A percentile compares a stretch with the other conserved stretches of the same genome.
Conservation (phyloP, 2,329 filamentous ascomycete genomes). For the Alternaria novae-zelandiae region DNA sequence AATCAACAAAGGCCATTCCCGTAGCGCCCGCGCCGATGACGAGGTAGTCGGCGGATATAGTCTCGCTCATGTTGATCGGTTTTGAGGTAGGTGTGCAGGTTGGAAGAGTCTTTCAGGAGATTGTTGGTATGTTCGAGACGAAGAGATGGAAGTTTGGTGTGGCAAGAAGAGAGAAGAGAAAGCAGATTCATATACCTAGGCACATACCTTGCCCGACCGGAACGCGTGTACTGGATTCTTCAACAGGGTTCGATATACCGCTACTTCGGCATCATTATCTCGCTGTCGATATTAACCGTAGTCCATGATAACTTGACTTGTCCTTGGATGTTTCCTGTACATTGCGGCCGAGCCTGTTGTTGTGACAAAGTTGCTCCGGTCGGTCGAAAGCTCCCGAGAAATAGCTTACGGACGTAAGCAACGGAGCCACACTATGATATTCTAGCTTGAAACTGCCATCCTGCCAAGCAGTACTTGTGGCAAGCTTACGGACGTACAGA, state of each 20-base stretch:
- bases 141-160: not conserved
- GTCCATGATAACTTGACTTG: not conserved
- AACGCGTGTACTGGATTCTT: not conserved
- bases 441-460: not conserved
- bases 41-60: not conserved
- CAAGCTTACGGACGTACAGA: not conserved
- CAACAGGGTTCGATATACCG: not conserved
- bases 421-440: not conserved
- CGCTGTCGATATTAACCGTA: not conserved
- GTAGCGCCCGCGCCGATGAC: not conserved
- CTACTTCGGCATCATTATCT: not conserved
- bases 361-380: not conserved
- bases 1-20: not conserved
- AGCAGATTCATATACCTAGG: not conserved
- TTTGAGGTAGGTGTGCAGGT: not conserved
- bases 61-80: not conserved
- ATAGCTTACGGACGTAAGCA: not conserved
- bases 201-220: not conserved
- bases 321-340: not conserved
- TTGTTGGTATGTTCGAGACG: not conserved
- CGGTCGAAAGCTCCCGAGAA: not conserved
- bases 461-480: not conserved
- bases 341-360: not conserved
- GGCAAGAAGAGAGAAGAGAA: not conserved
- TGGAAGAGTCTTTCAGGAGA: accelerated